phyloP scores from a whole-genome alignment of 805 yeast genomes.

The Limtongia smithiae region DNA sequence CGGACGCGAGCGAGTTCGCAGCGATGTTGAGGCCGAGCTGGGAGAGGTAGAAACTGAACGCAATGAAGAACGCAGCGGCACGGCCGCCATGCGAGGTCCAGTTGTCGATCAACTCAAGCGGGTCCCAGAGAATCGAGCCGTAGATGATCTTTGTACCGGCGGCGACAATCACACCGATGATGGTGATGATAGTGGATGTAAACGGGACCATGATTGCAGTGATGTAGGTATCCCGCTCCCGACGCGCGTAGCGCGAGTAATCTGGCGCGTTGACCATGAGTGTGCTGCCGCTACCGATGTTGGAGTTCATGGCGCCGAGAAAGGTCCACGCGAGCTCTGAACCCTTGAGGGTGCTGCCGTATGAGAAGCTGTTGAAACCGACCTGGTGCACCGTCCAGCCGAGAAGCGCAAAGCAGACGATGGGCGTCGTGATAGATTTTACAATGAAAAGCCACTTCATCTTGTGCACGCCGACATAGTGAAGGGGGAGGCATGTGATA shows the following conservation, averaged over 20 bases:
- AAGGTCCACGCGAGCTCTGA: conserved; percentile 75
- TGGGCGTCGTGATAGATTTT: conserved; percentile 73
- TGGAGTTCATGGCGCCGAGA: conserved; percentile 52
- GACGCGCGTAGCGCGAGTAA: conserved; percentile 46
- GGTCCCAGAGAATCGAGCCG: conserved; percentile 29
- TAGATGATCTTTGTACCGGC: conserved; percentile 25
- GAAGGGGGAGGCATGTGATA: conserved; percentile 72
- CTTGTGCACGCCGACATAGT: conserved; percentile 79
- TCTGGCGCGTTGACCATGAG: conserved; percentile 50
- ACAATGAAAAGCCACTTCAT: conserved; percentile 81
- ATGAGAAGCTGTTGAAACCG: conserved; percentile 12
- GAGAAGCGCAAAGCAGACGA: conserved; percentile 78
- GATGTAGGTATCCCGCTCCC: conserved; percentile 32
- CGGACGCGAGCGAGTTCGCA: conserved; percentile 44
- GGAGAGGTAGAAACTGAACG: conserved; percentile 53
- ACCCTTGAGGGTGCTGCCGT: conserved; percentile 44
- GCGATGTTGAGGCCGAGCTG: conserved; percentile 72
- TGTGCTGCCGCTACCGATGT: conserved; percentile 34
- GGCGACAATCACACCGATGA: conserved; percentile 27
- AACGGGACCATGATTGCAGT: conserved; percentile 19
- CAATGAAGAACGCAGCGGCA: conserved; percentile 28
- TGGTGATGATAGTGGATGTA: conserved; percentile 16
- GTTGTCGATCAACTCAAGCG: conserved; percentile 18
- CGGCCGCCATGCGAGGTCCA: conserved; percentile 29
- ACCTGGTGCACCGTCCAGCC: conserved; percentile 60